phyloP scores from a whole-genome alignment of 1,139 yeast genomes.

The Magnusiomyces clavatus region DNA sequence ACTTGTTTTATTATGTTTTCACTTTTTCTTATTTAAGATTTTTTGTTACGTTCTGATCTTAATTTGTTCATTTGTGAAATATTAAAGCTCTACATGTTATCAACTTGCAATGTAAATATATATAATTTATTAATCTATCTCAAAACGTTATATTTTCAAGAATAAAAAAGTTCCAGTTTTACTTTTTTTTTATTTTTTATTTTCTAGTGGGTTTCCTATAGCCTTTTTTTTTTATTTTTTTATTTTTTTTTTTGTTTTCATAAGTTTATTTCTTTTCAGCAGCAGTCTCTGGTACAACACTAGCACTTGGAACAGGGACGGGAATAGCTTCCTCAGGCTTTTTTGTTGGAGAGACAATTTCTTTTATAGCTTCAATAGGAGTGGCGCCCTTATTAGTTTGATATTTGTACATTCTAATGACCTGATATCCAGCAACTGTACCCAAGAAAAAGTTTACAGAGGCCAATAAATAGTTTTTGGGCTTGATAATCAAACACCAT shows the following conservation, averaged over 20 bases:
- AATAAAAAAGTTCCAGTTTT: no score
- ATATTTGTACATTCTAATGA: constrained; percentile 59
- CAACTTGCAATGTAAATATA: neutral
- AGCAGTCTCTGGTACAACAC: no score
- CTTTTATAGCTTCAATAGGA: neutral
- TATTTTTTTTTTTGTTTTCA: no score
- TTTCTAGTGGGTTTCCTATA: no score
- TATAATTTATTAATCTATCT: constrained; percentile 3
- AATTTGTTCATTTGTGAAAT: no score
- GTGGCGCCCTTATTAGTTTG: constrained; percentile 33
- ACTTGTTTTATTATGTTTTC: neutral
- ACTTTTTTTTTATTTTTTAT: no score
- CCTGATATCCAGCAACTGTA: constrained; percentile 80
- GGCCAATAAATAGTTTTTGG: constrained; percentile 80
- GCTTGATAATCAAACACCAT: constrained; percentile 92
- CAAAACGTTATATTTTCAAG: neutral
- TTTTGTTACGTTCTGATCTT: no score
- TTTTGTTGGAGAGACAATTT: neutral
- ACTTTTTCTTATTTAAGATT: neutral
- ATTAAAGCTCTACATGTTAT: neutral
- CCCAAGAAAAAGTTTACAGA: constrained; percentile 93
- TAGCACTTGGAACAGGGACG: neutral
- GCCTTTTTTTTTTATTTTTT: no score
- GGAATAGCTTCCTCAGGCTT: neutral
- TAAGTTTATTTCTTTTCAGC: no score